phyloP scores from a whole-genome alignment of 148 eudicot genomes.

The Vaccinium darrowii region DNA sequence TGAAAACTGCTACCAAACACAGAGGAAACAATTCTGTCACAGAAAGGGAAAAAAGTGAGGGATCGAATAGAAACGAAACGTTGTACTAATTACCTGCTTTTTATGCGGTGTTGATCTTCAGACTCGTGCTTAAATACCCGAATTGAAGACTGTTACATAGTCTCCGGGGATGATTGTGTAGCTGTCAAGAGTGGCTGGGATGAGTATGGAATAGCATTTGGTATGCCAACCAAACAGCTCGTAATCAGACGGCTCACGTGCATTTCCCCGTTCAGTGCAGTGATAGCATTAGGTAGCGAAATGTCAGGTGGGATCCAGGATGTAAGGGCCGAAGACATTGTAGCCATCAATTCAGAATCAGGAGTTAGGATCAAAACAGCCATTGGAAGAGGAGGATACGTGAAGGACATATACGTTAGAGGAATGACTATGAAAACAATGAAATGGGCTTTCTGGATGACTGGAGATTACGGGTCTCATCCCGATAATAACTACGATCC shows the following conservation, averaged over 20 bases:
- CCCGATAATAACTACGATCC: constrained; percentile 75
- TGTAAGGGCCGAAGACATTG: constrained; percentile 81
- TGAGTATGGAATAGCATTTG: constrained; percentile 79
- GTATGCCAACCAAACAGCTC: constrained; percentile 88
- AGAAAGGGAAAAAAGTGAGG: background rate
- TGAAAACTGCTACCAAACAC: background rate
- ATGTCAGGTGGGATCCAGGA: constrained; percentile 97
- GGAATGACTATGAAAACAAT: constrained; percentile 76
- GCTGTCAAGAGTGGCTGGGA: constrained; percentile 99
- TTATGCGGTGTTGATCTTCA: constrained; percentile 22
- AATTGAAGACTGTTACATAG: constrained; percentile 90
- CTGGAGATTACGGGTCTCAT: constrained; percentile 87
- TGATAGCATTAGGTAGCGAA: constrained; percentile 89
- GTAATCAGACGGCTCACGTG: constrained; percentile 76
- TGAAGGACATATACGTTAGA: constrained; percentile 73
- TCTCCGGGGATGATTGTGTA: constrained; percentile 90
- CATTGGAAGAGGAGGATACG: constrained; percentile 79
- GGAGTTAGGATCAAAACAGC: constrained; percentile 88
- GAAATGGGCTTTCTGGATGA: constrained; percentile 96
- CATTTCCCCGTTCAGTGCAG: constrained; percentile 86
- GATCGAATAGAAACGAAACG: background rate
- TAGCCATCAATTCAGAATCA: constrained; percentile 79
- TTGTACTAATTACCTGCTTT: background rate
- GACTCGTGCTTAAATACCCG: constrained; percentile 87
- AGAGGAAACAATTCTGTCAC: background rate